Evolutionary conservation across 345 rosid genomes (phyloP), one percentile per base, ranked within the genome.

Genomic region (Aethionema arabicum): DNA sequence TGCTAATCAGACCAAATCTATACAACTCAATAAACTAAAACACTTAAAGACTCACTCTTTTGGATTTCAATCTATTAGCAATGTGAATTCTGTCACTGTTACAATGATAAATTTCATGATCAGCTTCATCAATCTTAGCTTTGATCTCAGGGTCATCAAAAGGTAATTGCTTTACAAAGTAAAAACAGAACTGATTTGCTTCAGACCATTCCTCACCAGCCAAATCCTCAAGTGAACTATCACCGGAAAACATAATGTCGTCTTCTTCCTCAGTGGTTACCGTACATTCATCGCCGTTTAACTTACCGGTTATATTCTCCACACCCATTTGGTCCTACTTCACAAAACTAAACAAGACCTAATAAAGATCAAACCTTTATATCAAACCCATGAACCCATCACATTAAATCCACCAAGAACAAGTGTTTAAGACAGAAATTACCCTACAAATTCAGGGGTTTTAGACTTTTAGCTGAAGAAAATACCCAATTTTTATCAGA

Each of bases 131-230:
- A 31, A 89, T 71, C 77, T 84, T 81, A 27, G 74, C 76, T 52
- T 74, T 85, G 51, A 82, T 76, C 74, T 77, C 80, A 4, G 96
- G 95, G 72, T 92, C 91, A 8, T 85, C 88, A 12, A 67, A 79
- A 13, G 70, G 58, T 4, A 79, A 68, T 65, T 70, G 76, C 66
- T 77, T 83, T 5, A 84, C 78, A 16, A 89, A 77, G 77, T 81
- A 81, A 48, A 83, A 89, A 70, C 84, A 86, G 36, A 77, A 67
- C 77, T 73, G 78, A 65, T 51, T 65, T 48, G 77, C 76, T 39
- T 76, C 83, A 56, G 85, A 86, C 98, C 95, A 86, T 60, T 86
- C 95, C 0, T 49, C 72, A 11, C 74, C 88, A n/a, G 32, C 76
- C 0, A 73, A 86, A 61, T 84, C 77, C 74, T 63, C 77, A 0